A percentile compares a stretch with the other conserved stretches of the same genome.
Evolutionary conservation across 2,329 filamentous ascomycete species (phyloP).

Genomic region (Paraphaeosphaeria minitans): DNA sequence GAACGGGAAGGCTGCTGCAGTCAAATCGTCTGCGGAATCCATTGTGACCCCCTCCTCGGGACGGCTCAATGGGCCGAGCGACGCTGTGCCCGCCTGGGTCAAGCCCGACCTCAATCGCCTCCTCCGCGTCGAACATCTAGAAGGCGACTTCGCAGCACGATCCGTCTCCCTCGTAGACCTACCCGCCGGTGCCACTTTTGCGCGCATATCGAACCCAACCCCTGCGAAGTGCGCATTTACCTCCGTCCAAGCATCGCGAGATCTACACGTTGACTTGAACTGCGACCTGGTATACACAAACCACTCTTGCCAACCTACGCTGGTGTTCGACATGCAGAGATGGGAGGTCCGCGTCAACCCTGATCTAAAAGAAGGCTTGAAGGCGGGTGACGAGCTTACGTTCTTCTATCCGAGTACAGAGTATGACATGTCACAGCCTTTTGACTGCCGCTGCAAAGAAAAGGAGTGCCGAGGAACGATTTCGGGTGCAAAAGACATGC

Average conservation of each 20-base stretch:
- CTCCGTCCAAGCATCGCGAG: slow-evolving; percentile 57
- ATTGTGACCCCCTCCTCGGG: slow-evolving; percentile 27
- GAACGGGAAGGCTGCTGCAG: slow-evolving; percentile 23
- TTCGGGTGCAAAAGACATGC: slow-evolving; percentile 66
- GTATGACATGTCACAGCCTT: slow-evolving; percentile 75
- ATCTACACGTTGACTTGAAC: slow-evolving; percentile 62
- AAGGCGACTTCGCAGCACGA: slow-evolving; percentile 49
- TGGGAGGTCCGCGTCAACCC: slow-evolving; percentile 62
- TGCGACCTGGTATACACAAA: slow-evolving; percentile 63
- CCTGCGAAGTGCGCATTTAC: slow-evolving; percentile 55
- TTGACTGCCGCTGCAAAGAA: slow-evolving; percentile 67
- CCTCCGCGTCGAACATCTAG: slow-evolving; percentile 45
- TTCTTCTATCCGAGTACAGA: slow-evolving; percentile 80
- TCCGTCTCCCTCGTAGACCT: slow-evolving; percentile 57
- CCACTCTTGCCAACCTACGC: slow-evolving; percentile 59
- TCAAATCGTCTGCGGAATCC: slow-evolving; percentile 25
- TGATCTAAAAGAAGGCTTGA: slow-evolving; percentile 33
- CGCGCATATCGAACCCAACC: slow-evolving; percentile 54
- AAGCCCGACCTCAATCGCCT: slow-evolving; percentile 47
- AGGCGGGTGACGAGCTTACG: slow-evolving; percentile 49
- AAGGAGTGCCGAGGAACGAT: slow-evolving; percentile 66
- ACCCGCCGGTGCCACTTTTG: slow-evolving; percentile 57
- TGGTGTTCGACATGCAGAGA: slow-evolving; percentile 59
- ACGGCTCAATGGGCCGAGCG: slow-evolving; percentile 11
- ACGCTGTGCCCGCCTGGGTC: slow-evolving; percentile 42